These are phyloP conservation scores for Coniochaeta sp. DNA, from an alignment of 2,329 filamentous ascomycete genomes.

Conservation along the genomic window DNA sequence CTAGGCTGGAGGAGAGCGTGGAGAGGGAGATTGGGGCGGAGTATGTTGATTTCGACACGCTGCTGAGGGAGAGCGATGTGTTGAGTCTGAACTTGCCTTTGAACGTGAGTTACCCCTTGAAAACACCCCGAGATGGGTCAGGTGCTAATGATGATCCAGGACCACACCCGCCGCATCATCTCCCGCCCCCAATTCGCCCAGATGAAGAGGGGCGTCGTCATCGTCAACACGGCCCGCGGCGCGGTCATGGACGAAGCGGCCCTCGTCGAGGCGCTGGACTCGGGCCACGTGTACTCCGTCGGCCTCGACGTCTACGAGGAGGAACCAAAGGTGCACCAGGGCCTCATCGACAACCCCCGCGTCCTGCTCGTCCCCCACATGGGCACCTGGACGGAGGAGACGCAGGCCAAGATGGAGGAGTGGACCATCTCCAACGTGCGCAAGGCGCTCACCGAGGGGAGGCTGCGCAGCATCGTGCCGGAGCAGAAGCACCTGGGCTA, in stretches of 20 bases:
- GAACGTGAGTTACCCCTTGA: constrained; percentile 51
- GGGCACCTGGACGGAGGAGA: constrained; percentile 73
- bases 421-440: constrained; percentile 67
- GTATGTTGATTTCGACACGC: constrained; percentile 67
- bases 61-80: constrained; percentile 65
- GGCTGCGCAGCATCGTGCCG: constrained; percentile 61
- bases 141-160: constrained; percentile 20
- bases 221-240: constrained; percentile 78
- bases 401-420: constrained; percentile 62
- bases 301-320: constrained; percentile 81
- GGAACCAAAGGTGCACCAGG: constrained; percentile 70
- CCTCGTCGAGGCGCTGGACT: constrained; percentile 64
- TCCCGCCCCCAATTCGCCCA: constrained; percentile 60
- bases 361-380: constrained; percentile 78
- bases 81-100: constrained; percentile 74
- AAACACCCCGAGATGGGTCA: background rate
- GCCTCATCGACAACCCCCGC: constrained; percentile 60
- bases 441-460: constrained; percentile 53
- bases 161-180: constrained; percentile 68
- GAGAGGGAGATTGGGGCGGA: constrained; percentile 47
- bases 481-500: constrained; percentile 48
- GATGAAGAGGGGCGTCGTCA: constrained; percentile 72
- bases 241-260: constrained; percentile 78
- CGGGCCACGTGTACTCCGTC: constrained; percentile 60
- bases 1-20: constrained; percentile 46